Evolutionary conservation across 306 rosid species (phyloP).

Genomic region (Quercus bicolor): DNA sequence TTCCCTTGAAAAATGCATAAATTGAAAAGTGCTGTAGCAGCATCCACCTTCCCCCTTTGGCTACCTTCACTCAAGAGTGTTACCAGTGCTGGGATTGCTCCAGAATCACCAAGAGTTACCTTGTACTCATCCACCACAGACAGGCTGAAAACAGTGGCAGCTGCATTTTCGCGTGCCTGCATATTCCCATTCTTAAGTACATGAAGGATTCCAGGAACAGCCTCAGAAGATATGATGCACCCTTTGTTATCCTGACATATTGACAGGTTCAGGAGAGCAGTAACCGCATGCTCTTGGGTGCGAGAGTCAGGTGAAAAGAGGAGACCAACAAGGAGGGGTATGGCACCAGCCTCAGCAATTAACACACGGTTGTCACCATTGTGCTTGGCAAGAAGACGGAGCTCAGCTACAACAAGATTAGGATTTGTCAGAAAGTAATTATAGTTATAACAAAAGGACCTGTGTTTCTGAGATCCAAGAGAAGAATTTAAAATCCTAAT

Average conservation of each 20-base stretch:
- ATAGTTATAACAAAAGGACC: neutral
- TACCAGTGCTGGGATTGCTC: conserved; percentile 77
- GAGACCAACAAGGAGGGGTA: conserved; percentile 71
- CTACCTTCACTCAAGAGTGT: conserved; percentile 68
- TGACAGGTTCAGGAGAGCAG: conserved; percentile 85
- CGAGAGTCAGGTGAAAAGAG: conserved; percentile 54
- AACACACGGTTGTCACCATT: conserved; percentile 62
- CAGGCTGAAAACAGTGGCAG: conserved; percentile 87
- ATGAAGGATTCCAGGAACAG: conserved; percentile 69
- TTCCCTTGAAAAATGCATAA: conserved; percentile 72
- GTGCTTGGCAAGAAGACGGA: conserved; percentile 82
- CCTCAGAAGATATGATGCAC: conserved; percentile 61
- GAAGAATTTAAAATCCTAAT: neutral
- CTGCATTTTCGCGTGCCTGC: conserved; percentile 95
- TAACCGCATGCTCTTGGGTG: conserved; percentile 83
- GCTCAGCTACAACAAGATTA: conserved; percentile 29
- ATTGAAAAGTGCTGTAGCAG: conserved; percentile 76
- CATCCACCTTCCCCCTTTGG: conserved; percentile 74
- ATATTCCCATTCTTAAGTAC: conserved; percentile 75
- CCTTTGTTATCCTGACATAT: conserved; percentile 59
- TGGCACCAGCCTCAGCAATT: conserved; percentile 86
- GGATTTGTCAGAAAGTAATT: neutral
- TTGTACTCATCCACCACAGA: conserved; percentile 60
- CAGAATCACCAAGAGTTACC: conserved; percentile 59
- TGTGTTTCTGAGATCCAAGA: neutral